Conservation (phyloP, 352 stramenopile species). For the Elongisporangium senticosum region DNA sequence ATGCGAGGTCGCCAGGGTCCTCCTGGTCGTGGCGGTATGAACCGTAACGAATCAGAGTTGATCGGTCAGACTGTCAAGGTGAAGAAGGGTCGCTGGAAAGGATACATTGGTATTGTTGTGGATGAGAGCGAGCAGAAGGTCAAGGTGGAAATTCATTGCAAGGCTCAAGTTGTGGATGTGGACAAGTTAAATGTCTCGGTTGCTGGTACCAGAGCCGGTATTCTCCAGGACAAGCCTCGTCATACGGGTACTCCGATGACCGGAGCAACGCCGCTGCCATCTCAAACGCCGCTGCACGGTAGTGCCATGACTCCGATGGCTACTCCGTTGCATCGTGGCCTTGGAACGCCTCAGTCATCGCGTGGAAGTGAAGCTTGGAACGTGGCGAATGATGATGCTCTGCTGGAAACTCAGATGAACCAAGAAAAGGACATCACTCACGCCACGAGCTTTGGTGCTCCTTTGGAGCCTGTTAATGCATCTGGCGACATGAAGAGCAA, state of each 20-base stretch:
- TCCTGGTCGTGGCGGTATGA: slow-evolving; percentile 20
- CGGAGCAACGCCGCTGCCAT: slow-evolving; percentile 71
- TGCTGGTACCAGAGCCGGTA: slow-evolving; percentile 72
- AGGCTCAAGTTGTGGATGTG: slow-evolving; percentile 85
- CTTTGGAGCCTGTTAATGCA: slow-evolving; percentile 68
- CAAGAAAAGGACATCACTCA: slow-evolving; percentile 89
- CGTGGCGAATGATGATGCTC: slow-evolving; percentile 79
- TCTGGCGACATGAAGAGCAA: slow-evolving; percentile 51
- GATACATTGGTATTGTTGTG: slow-evolving; percentile 90
- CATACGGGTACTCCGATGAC: slow-evolving; percentile 75
- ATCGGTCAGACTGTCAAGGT: slow-evolving; percentile 89
- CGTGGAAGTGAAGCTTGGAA: slow-evolving; percentile 75
- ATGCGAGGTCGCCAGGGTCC: slow-evolving; percentile 29
- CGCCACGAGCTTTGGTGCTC: slow-evolving; percentile 80
- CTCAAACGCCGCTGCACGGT: slow-evolving; percentile 76
- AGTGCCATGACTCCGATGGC: slow-evolving; percentile 86
- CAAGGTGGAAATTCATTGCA: slow-evolving; percentile 90
- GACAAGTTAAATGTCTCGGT: slow-evolving; percentile 73
- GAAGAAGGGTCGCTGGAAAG: slow-evolving; percentile 89
- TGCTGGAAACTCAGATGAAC: slow-evolving; percentile 85
- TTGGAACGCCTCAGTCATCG: slow-evolving; percentile 68
- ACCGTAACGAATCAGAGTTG: slow-evolving; percentile 66
- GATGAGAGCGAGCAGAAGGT: slow-evolving; percentile 87
- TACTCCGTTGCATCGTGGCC: slow-evolving; percentile 76
- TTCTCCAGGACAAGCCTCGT: slow-evolving; percentile 65